Base-by-base conservation (phyloP, 306 rosid genomes). In the Glycyrrhiza uralensis region DNA sequence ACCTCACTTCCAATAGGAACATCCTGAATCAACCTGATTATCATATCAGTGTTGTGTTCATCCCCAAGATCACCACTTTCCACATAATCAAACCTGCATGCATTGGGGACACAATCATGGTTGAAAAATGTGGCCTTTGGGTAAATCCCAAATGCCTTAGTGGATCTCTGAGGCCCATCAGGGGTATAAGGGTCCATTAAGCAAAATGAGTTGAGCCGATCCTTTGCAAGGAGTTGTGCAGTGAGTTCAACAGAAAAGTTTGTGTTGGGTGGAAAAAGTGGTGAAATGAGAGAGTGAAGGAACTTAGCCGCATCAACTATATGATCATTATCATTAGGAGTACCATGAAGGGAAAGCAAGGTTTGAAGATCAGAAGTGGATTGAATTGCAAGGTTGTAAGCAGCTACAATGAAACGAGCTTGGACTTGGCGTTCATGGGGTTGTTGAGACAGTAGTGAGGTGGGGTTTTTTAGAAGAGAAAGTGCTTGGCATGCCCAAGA, bases 21-120 rank as follows among this genome's bases (percentile, higher is more conserved):
- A 69, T 88, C 97, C 36, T 85, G 69, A 41, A 91, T 83, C 90
- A 83, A 69, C 68, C 97, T 78, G 9, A 91, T 28, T 2, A 84
- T 15, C 0, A 88, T 81, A 39, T 91, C 95, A 1, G 82, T 79
- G 71, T 80, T 84, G 55, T 55, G 71, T 11, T 64, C 75, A 49
- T 63, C 72, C 2, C 61, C 75, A 18, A 64, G 47, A 17, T 66
- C 57, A 24, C 58, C 41, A 2, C 29, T 19, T 20, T 90, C 87
- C 1, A 87, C 67, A 14, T 91, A 85, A 54, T 88, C 97, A 44
- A 91, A 91, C 30, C 97, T 78, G 76, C 95, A 91, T 1, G 97
- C 97, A 56, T 91, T 86, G 30, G 97, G 97, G 32, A 91, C 72
- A 66, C 95, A 91, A 9, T 76, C 89, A 35, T 91, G 95, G 77